Conservation (phyloP, 768 basidiomycete species). For the Suillus paluster region DNA sequence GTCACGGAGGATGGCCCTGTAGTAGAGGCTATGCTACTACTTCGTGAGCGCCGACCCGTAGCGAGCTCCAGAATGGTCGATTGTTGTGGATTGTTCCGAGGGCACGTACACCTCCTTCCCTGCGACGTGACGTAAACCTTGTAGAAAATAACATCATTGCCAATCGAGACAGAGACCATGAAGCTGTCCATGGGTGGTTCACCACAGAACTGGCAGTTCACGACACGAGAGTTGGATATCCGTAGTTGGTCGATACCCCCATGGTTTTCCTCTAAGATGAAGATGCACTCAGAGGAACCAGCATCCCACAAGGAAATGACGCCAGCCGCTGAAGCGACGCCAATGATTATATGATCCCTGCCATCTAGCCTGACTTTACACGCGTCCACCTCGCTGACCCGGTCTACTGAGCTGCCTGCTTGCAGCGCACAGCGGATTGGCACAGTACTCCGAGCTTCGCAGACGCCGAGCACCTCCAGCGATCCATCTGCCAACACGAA, state of each 20-base stretch:
- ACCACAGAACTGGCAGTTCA: slow-evolving; percentile 72
- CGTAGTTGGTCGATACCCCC: slow-evolving; percentile 65
- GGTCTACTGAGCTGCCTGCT: slow-evolving; percentile 62
- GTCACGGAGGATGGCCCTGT: slow-evolving; percentile 47
- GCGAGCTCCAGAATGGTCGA: slow-evolving; percentile 47
- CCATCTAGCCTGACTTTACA: slow-evolving; percentile 57
- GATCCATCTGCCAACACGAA: slow-evolving; percentile 71
- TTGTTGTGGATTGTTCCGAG: slow-evolving; percentile 49
- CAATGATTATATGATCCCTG: slow-evolving; percentile 55
- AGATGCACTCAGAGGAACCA: slow-evolving; percentile 63
- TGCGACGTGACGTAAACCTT: slow-evolving; percentile 62
- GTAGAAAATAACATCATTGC: slow-evolving; percentile 65
- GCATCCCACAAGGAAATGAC: slow-evolving; percentile 80
- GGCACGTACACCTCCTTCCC: slow-evolving; percentile 70
- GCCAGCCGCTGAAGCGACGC: slow-evolving; percentile 66
- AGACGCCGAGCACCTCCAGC: slow-evolving; percentile 62
- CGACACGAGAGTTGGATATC: slow-evolving; percentile 55
- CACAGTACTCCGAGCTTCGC: slow-evolving; percentile 46
- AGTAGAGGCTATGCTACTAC: slow-evolving; percentile 54
- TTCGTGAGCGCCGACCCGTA: slow-evolving; percentile 62
- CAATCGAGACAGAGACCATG: slow-evolving; percentile 66
- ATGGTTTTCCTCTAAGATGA: slow-evolving; percentile 60
- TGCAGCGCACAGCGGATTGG: slow-evolving; percentile 52
- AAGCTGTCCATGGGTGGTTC: slow-evolving; percentile 70
- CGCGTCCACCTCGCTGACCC: slow-evolving; percentile 56